phyloP scores from a whole-genome alignment of 208 protist species.

The Trichomonas vaginalis region DNA sequence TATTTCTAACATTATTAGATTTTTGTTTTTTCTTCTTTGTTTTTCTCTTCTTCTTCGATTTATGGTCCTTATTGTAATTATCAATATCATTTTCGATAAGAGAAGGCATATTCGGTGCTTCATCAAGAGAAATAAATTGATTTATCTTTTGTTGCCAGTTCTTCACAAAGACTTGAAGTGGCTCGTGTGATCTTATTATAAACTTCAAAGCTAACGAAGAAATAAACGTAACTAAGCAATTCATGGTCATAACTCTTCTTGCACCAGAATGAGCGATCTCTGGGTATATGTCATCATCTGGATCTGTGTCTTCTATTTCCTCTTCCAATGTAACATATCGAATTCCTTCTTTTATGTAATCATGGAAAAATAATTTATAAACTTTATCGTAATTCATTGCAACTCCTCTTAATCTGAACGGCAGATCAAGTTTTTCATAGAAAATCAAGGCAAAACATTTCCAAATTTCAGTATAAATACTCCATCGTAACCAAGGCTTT shows the following conservation, averaged over 20 bases:
- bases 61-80: not conserved
- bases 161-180: not conserved
- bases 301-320: not conserved
- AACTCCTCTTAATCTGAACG: not conserved
- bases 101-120: not conserved
- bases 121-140: not conserved
- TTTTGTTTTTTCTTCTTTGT: not conserved
- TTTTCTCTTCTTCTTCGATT: not conserved
- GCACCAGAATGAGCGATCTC: not conserved
- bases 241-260: not conserved
- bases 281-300: not conserved
- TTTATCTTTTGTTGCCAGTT: not conserved
- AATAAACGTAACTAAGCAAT: not conserved
- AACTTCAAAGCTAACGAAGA: not conserved
- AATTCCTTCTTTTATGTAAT: not conserved
- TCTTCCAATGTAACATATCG: not conserved
- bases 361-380: not conserved
- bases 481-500: not conserved
- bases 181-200: not conserved
- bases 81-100: too few relatives aligned
- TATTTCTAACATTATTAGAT: not conserved
- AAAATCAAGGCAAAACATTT: not conserved
- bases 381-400: not conserved
- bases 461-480: not conserved
- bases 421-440: not conserved